Percentiles rank a stretch among this genome's conserved stretches.
These are phyloP conservation scores for Corrigiola litoralis DNA, from an alignment of 179 eudicot species.

Conservation along the genomic window DNA sequence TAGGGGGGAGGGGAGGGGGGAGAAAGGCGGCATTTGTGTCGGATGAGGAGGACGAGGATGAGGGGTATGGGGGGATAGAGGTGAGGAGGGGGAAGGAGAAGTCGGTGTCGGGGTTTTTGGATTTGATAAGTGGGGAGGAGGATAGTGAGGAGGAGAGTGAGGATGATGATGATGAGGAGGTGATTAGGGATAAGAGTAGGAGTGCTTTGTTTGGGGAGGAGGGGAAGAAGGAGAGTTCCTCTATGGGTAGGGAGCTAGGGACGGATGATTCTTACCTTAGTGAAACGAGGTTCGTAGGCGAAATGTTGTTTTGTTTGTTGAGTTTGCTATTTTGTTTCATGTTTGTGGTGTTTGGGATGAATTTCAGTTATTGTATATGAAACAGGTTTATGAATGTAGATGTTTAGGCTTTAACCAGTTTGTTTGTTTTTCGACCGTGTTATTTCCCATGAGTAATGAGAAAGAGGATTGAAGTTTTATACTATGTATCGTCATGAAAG, in stretches of 20 bases:
- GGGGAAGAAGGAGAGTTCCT: slow-evolving; percentile 12
- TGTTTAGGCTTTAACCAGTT: not conserved
- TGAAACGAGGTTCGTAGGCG: slow-evolving; percentile 55
- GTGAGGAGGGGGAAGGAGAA: slow-evolving; percentile 30
- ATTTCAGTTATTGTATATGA: not conserved
- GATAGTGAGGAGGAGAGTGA: slow-evolving; percentile 37
- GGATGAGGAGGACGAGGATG: slow-evolving; percentile 26
- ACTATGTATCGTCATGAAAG: not conserved
- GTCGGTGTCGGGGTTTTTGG: slow-evolving; percentile 34
- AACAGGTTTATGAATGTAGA: not conserved
- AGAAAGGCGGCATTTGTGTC: slow-evolving; percentile 20
- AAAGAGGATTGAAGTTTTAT: not conserved
- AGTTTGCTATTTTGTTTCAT: not conserved
- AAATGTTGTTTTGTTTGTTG: not conserved
- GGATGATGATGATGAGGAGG: slow-evolving; percentile 32
- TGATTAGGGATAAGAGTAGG: slow-evolving; percentile 31
- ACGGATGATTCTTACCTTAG: slow-evolving; percentile 61
- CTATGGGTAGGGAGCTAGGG: slow-evolving; percentile 28
- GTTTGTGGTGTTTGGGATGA: not conserved
- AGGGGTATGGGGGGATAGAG: slow-evolving; percentile 5
- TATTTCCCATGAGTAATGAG: not conserved
- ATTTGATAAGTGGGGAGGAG: slow-evolving; percentile 59
- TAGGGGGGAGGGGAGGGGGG: slow-evolving; percentile 17
- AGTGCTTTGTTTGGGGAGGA: slow-evolving; percentile 33
- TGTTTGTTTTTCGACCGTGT: not conserved